A percentile compares a stretch with the other conserved stretches of the same genome.
These are phyloP conservation scores for Gossypium bickii DNA, from an alignment of 345 rosid species.

Conservation along the genomic window DNA sequence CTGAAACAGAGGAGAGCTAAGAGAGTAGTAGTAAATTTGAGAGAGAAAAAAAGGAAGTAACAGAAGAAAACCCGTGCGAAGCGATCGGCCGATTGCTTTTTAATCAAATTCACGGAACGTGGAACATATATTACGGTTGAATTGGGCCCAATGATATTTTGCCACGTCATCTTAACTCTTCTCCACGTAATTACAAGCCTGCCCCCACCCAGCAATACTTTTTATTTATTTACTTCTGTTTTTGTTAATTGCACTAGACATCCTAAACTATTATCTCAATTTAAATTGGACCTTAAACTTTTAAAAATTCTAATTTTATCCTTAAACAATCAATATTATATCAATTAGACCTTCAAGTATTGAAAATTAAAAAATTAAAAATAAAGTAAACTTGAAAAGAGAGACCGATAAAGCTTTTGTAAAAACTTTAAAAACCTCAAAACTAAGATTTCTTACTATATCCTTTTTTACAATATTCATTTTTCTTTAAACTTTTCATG, in stretches of 20 bases:
- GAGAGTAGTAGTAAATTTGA: background rate
- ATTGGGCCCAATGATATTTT: background rate
- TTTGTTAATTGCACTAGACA: background rate
- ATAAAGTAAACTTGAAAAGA: too few species aligned
- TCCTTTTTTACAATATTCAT: too few species aligned
- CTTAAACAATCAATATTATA: too few species aligned
- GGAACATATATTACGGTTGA: background rate
- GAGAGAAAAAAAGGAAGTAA: constrained; percentile 24
- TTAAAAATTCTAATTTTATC: too few species aligned
- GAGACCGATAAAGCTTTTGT: too few species aligned
- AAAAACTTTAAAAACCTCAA: too few species aligned
- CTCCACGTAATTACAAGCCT: background rate
- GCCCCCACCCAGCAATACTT: background rate
- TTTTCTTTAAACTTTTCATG: too few species aligned
- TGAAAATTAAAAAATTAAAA: too few species aligned
- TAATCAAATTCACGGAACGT: constrained; percentile 38
- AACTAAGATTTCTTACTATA: too few species aligned
- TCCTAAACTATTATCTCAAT: too few species aligned
- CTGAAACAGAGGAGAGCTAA: background rate
- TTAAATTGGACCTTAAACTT: too few species aligned
- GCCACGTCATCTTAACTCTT: background rate
- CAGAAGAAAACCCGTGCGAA: constrained; percentile 31
- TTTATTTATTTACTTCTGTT: background rate
- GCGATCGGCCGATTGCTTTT: constrained; percentile 47
- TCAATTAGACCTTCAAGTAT: too few species aligned